Percentiles rank a stretch among this genome's conserved stretches.
Evolutionary conservation across 352 stramenopile genomes (phyloP).

Genomic region (Phytopythium chamaehyphon): DNA sequence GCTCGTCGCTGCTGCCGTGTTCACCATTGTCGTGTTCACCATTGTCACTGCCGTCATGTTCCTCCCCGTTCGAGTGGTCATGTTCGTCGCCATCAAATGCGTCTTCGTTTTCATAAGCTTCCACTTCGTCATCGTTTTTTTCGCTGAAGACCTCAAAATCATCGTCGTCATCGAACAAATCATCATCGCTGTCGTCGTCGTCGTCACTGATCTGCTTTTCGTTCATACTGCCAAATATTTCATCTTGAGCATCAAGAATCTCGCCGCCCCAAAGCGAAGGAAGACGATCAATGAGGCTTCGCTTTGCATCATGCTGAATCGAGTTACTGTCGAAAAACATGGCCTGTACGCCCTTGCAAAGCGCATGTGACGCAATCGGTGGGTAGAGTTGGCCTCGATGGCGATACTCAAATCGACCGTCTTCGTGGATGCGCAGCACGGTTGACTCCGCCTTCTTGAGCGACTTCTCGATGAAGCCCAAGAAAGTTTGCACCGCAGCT

Average conservation of each 20-base stretch:
- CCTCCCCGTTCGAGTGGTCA: too few species aligned
- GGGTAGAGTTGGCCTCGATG: slow-evolving; percentile 64
- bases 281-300: slow-evolving; percentile 62
- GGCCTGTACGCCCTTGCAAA: slow-evolving; percentile 67
- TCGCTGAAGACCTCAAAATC: slow-evolving; percentile 22
- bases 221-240: slow-evolving; percentile 43
- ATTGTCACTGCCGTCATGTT: slow-evolving; percentile 5
- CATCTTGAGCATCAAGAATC: slow-evolving; percentile 55
- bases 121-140: slow-evolving; percentile 30
- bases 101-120: slow-evolving; percentile 28
- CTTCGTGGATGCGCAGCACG: slow-evolving; percentile 63
- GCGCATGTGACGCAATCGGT: slow-evolving; percentile 55
- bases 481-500: slow-evolving; percentile 50
- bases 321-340: slow-evolving; percentile 81
- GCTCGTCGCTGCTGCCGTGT: background rate
- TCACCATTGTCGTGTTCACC: slow-evolving; percentile 19
- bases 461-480: slow-evolving; percentile 78
- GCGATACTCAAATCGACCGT: slow-evolving; percentile 65
- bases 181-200: slow-evolving; percentile 43
- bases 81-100: slow-evolving; percentile 13
- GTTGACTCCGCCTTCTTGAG: slow-evolving; percentile 80
- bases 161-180: slow-evolving; percentile 22
- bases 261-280: slow-evolving; percentile 70
- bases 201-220: slow-evolving; percentile 31
- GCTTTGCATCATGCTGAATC: slow-evolving; percentile 78